Evolutionary conservation across 2,329 filamentous ascomycete species (phyloP), one percentile per base, ranked within the genome.

Genomic region (Phoma sp.): DNA sequence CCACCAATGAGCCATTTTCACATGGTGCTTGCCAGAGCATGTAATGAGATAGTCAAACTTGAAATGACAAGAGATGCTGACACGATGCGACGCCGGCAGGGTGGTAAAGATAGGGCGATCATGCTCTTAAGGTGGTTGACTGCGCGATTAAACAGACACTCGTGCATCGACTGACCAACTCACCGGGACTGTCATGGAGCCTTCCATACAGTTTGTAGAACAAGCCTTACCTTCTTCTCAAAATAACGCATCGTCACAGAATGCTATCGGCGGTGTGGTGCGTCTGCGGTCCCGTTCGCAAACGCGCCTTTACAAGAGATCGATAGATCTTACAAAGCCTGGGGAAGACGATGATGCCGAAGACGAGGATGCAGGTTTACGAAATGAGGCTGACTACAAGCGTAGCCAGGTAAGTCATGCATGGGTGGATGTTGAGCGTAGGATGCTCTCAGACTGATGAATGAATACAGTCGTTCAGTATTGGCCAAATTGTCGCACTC

Each of bases 331-430:
- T 10, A 9, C 28, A 21, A 52, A 52, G 30, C 6, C 34, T 7
- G 34, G 26, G 2, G 34, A 46, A 14, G 30, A 34, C 21, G 69
- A 68, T 17, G 59, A 65, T 51, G 61, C 61, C 17, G 62, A 68
- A 54, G 66, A 69, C 32, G 68, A 72, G 33, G 69, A 71, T 56
- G 68, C 68, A n/a, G 69, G 69, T 7, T 59, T 73, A 20, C 61
- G 68, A 17, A 62, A 67, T 49, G 68, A 64, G 47, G 51, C 60
- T 17, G 69, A 73, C 51, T 71, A 63, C 53, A 73, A 73, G 57
- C 59, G 53, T 18, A 69, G 56, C 32, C 69, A 73, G 60, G 69
- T 70, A 51, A 5, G 56, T 48, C 2, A 40, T 11, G 42, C 28
- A 29, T 7, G 18, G 5, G 11, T 23, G 21, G 3, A 20, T 18